A percentile compares a stretch with the other conserved stretches of the same genome.
These are phyloP conservation scores for Diaporthe sp. DNA, from an alignment of 2,329 filamentous ascomycete genomes.

Conservation along the genomic window DNA sequence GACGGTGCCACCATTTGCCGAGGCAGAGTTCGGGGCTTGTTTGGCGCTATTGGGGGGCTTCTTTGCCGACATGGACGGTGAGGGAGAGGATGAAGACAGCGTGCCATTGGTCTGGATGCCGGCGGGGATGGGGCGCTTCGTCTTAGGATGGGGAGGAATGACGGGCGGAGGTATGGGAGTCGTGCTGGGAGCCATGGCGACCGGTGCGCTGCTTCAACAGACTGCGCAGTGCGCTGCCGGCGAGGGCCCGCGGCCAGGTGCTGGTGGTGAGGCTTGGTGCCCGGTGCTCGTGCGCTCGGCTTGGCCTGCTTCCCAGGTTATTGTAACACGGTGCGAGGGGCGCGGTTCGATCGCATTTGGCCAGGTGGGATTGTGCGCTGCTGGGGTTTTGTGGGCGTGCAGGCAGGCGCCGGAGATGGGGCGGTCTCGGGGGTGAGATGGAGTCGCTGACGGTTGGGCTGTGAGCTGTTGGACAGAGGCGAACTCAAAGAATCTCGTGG, in stretches of 20 bases:
- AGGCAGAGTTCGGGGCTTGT: constrained; percentile 58
- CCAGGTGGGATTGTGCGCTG: constrained; percentile 6
- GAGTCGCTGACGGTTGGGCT: constrained; percentile 24
- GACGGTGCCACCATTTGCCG: constrained; percentile 57
- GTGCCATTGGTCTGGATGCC: constrained; percentile 74
- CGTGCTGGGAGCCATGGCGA: constrained; percentile 66
- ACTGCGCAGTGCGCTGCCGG: constrained; percentile 28
- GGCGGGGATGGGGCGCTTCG: constrained; percentile 75
- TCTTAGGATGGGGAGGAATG: constrained; percentile 60
- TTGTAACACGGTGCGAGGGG: constrained; percentile 26
- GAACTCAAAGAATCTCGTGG: constrained; percentile 29
- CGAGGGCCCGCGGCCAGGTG: constrained; percentile 34
- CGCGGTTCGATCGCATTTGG: constrained; percentile 34
- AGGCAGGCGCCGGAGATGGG: not conserved
- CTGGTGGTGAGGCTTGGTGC: constrained; percentile 43
- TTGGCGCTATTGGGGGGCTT: constrained; percentile 60
- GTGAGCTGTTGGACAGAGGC: constrained; percentile 18
- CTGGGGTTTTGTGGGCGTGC: constrained; percentile 47
- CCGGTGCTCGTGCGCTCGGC: constrained; percentile 1
- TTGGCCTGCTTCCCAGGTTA: constrained; percentile 28
- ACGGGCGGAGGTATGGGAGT: constrained; percentile 55
- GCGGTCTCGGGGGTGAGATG: constrained; percentile 2
- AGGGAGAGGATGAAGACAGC: constrained; percentile 67
- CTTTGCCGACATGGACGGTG: constrained; percentile 66
- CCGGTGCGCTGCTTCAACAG: constrained; percentile 16